Evolutionary conservation across 192 early-diverging fungal genomes (phyloP).

Genomic region (Phycomyces blakesleeanus): DNA sequence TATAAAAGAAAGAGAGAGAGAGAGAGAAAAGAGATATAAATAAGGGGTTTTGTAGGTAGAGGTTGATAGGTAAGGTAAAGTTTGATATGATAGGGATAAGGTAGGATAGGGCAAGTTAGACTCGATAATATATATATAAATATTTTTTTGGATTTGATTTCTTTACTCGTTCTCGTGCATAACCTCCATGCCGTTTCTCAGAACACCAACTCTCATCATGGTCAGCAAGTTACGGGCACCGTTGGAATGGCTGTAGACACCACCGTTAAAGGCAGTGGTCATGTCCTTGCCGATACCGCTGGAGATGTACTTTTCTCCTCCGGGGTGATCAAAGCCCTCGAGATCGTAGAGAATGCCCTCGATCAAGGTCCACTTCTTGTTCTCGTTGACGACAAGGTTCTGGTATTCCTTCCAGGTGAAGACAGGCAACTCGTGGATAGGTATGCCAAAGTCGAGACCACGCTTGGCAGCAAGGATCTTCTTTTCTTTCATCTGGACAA

Average conservation of each 20-base stretch:
- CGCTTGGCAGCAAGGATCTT: constrained; percentile 57
- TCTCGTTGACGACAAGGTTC: constrained; percentile 59
- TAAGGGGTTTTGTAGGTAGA: no score
- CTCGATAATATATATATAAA: no score
- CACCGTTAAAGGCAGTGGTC: constrained; percentile 85
- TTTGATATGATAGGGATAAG: no score
- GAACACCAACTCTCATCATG: constrained; percentile 65
- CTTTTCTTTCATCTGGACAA: constrained; percentile 78
- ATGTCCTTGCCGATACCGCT: constrained; percentile 80
- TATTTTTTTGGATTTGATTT: no score
- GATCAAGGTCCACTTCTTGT: constrained; percentile 76
- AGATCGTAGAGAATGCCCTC: constrained; percentile 85
- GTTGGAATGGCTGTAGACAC: constrained; percentile 86
- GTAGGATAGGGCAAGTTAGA: no score
- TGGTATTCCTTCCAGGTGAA: constrained; percentile 64
- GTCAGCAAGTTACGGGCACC: constrained; percentile 82
- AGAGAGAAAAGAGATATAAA: no score
- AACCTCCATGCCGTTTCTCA: constrained; percentile 46
- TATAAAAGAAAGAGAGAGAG: no score
- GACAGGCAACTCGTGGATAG: constrained; percentile 64
- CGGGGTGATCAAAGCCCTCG: constrained; percentile 83
- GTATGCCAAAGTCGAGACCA: constrained; percentile 71
- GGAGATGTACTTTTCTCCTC: constrained; percentile 70
- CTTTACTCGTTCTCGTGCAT: constrained; percentile 4
- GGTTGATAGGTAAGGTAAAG: no score